These are phyloP conservation scores for Vitis amurensis DNA, from an alignment of 164 flowering plant species.

Conservation along the genomic window DNA sequence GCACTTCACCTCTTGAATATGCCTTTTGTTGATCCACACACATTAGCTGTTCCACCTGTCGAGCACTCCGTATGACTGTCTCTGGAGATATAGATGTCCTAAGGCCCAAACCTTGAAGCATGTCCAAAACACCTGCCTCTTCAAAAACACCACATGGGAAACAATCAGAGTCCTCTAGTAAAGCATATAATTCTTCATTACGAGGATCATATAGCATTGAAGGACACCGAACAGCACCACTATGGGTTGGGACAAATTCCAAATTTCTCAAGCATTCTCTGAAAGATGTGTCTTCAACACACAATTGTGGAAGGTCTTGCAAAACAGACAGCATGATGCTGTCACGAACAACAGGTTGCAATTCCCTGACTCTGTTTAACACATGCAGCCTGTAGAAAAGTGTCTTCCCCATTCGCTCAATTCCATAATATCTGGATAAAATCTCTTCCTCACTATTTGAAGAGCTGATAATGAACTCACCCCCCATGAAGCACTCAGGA, in stretches of 20 bases:
- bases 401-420: conserved; percentile 79
- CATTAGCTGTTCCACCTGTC: conserved; percentile 63
- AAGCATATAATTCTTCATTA: conserved; percentile 80
- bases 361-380: conserved; percentile 45
- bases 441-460: conserved; percentile 69
- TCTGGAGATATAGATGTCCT: conserved; percentile 74
- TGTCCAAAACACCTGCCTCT: conserved; percentile 68
- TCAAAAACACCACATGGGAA: conserved; percentile 73
- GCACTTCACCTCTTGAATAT: conserved; percentile 70
- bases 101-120: conserved; percentile 87
- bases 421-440: conserved; percentile 62
- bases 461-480: conserved; percentile 57
- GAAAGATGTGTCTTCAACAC: conserved; percentile 63
- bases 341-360: conserved; percentile 73
- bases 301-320: conserved; percentile 78
- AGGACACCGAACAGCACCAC: conserved; percentile 65
- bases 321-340: conserved; percentile 71
- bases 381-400: conserved; percentile 63
- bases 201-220: conserved; percentile 85
- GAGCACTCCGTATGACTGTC: conserved; percentile 76
- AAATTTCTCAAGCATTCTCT: conserved; percentile 60
- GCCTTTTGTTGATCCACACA: conserved; percentile 66
- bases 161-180: conserved; percentile 74
- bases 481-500: conserved; percentile 54
- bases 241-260: conserved; percentile 74